A percentile compares a stretch with the other conserved stretches of the same genome.
Conservation (phyloP, 1,284 basidiomycete genomes). For the Ganoderma meredithae region DNA sequence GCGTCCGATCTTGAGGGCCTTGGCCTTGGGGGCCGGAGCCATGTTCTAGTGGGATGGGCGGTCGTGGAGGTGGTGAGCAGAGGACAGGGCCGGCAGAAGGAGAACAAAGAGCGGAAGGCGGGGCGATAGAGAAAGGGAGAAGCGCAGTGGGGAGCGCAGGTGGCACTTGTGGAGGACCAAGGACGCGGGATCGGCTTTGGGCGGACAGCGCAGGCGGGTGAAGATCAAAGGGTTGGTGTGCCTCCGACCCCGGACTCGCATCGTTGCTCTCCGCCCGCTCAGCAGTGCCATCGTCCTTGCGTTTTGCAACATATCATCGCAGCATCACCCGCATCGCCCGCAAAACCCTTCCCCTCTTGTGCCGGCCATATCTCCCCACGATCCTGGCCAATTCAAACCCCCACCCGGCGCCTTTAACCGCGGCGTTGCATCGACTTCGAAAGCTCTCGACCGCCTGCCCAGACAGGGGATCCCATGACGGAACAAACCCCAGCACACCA, state of each 20-base stretch:
- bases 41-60: conserved; percentile 13
- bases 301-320: not conserved
- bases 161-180: not conserved
- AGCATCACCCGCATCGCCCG: not conserved
- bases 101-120: not conserved
- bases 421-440: not conserved
- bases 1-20: conserved; percentile 55
- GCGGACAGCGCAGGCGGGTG: conserved; percentile 1
- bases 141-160: not conserved
- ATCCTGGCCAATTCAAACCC: not conserved
- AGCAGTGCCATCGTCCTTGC: not conserved
- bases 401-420: not conserved
- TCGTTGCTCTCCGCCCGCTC: not conserved
- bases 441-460: not conserved
- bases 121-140: not conserved
- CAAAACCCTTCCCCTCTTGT: not conserved
- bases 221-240: not conserved
- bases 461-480: not conserved
- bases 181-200: conserved; percentile 6
- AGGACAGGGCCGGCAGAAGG: not conserved
- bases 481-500: not conserved
- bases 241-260: not conserved
- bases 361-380: not conserved
- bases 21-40: conserved; percentile 39
- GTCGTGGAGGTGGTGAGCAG: not conserved